These are phyloP conservation scores for Canavalia ensiformis DNA, from an alignment of 306 rosid species.

Conservation along the genomic window DNA sequence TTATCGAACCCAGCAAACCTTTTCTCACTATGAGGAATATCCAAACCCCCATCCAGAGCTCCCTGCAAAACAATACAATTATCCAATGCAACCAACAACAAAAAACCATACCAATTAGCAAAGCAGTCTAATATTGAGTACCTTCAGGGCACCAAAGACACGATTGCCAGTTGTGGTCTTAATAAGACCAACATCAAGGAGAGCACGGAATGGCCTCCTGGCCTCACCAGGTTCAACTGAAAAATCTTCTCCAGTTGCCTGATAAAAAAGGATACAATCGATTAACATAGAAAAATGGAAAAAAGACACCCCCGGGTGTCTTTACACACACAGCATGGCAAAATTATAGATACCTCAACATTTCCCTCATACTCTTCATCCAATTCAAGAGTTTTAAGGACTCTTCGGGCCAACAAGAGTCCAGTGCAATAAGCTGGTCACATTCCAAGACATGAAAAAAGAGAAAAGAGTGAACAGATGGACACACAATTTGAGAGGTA, in stretches of 20 bases:
- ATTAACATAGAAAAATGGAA: neutral
- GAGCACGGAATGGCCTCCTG: slow-evolving; percentile 98
- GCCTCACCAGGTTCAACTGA: slow-evolving; percentile 90
- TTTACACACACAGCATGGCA: neutral
- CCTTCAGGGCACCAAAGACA: slow-evolving; percentile 90
- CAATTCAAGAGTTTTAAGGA: slow-evolving; percentile 79
- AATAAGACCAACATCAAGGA: slow-evolving; percentile 90
- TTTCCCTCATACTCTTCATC: slow-evolving; percentile 88
- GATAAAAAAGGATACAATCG: neutral
- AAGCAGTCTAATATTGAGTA: neutral
- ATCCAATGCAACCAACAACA: neutral
- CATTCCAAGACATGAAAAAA: neutral
- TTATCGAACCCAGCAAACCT: slow-evolving; percentile 87
- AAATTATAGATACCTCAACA: slow-evolving; percentile 68
- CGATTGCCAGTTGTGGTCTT: slow-evolving; percentile 91
- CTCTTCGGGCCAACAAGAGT: slow-evolving; percentile 87
- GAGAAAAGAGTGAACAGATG: neutral
- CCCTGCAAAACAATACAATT: slow-evolving; percentile 60
- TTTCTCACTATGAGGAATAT: slow-evolving; percentile 90
- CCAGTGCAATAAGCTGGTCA: slow-evolving; percentile 90
- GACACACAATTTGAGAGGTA: neutral
- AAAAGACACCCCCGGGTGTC: too few species aligned
- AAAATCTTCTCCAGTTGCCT: slow-evolving; percentile 93
- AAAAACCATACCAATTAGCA: neutral
- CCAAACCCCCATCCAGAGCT: slow-evolving; percentile 92